These are phyloP conservation scores for Rhododendron williamsianum DNA, from an alignment of 148 eudicot genomes.

Conservation along the genomic window DNA sequence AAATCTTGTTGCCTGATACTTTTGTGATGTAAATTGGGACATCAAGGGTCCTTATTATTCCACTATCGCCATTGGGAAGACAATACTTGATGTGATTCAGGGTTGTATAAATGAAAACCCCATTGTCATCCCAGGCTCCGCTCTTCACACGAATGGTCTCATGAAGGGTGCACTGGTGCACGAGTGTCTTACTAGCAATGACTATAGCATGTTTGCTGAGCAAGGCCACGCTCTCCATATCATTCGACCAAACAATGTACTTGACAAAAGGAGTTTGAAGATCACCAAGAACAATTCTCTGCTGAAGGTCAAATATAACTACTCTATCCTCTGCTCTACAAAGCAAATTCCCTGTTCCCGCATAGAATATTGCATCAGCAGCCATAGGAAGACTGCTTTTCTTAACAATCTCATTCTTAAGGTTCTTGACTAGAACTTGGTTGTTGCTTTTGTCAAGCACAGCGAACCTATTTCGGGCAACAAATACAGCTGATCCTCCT, in stretches of 20 bases:
- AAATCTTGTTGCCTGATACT: conserved; percentile 67
- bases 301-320: conserved; percentile 86
- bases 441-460: conserved; percentile 88
- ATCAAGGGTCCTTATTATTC: conserved; percentile 84
- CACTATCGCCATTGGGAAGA: conserved; percentile 91
- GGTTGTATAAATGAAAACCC: conserved; percentile 88
- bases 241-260: conserved; percentile 91
- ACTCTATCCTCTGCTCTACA: conserved; percentile 94
- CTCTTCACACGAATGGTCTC: conserved; percentile 97
- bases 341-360: conserved; percentile 84
- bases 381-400: conserved; percentile 68
- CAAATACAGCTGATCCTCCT: conserved; percentile 80
- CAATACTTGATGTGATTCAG: conserved; percentile 89
- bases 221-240: conserved; percentile 91
- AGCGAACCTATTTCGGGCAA: conserved; percentile 90
- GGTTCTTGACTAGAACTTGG: conserved; percentile 72
- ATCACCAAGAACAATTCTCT: conserved; percentile 79
- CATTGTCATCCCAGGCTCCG: conserved; percentile 96
- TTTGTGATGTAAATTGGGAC: conserved; percentile 80
- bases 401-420: conserved; percentile 78
- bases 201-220: conserved; percentile 86
- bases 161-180: conserved; percentile 92
- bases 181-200: conserved; percentile 81
- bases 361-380: conserved; percentile 84
- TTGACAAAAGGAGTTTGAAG: conserved; percentile 74